phyloP scores from a whole-genome alignment of 1,284 basidiomycete genomes.

The Coniophora puteana region DNA sequence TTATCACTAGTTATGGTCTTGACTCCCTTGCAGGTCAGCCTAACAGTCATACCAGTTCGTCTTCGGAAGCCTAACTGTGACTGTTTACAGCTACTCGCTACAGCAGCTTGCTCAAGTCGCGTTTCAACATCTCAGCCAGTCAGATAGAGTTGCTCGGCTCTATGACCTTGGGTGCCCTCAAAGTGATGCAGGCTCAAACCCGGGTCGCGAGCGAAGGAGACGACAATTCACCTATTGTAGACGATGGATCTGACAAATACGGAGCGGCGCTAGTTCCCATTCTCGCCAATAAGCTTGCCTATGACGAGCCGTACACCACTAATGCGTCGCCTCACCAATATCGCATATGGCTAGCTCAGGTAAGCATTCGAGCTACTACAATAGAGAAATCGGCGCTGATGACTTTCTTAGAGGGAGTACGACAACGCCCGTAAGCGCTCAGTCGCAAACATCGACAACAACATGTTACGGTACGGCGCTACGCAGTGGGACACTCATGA shows the following conservation, averaged over 20 bases:
- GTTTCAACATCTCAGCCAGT: constrained; percentile 24
- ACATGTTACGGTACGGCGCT: constrained; percentile 21
- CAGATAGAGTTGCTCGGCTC: constrained; percentile 28
- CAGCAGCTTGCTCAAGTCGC: constrained; percentile 23
- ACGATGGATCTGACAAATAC: constrained; percentile 24
- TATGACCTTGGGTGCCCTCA: constrained; percentile 21
- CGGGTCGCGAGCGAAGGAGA: constrained; percentile 5
- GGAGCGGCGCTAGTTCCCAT: constrained; percentile 24
- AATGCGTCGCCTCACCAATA: constrained; percentile 28
- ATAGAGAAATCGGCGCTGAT: not conserved
- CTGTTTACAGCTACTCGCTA: constrained; percentile 22
- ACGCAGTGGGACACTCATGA: constrained; percentile 28
- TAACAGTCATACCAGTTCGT: too few species aligned
- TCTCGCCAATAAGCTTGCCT: constrained; percentile 25
- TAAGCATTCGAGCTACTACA: constrained; percentile 4
- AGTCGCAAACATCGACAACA: constrained; percentile 15
- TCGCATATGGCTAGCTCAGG: constrained; percentile 26
- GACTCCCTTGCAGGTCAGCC: constrained; percentile 26
- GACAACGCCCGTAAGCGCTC: constrained; percentile 16
- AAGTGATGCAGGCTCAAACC: constrained; percentile 20
- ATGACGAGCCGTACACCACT: constrained; percentile 24
- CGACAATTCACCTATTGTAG: constrained; percentile 6
- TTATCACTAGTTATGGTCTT: constrained; percentile 28
- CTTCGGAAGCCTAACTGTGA: not conserved
- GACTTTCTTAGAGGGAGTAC: constrained; percentile 8